Percentiles rank a stretch among this genome's conserved stretches.
Conservation (phyloP, 345 rosid genomes). For the Camelina hispida region DNA sequence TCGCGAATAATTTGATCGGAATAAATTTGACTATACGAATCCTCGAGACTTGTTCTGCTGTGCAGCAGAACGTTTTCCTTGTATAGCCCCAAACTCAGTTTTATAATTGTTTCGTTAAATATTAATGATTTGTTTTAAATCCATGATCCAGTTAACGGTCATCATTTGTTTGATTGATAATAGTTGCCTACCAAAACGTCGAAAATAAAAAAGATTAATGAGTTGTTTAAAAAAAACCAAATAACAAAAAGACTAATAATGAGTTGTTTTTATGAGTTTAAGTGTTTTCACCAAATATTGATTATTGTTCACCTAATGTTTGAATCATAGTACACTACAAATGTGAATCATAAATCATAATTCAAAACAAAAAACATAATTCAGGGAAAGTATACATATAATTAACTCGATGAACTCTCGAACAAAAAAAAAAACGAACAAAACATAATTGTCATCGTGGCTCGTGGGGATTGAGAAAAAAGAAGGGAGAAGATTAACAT, state of each 20-base stretch:
- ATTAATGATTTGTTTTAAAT: not conserved
- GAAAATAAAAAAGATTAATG: too few relatives aligned
- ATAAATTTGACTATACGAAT: conserved; percentile 45
- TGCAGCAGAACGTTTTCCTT: conserved; percentile 2
- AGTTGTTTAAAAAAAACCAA: too few relatives aligned
- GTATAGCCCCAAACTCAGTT: not conserved
- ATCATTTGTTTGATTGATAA: too few relatives aligned
- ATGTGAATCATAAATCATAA: not conserved
- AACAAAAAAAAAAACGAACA: conserved; percentile 30
- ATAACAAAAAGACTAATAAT: too few relatives aligned
- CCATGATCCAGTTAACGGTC: not conserved
- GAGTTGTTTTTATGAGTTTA: too few relatives aligned
- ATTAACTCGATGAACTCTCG: not conserved
- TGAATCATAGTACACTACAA: not conserved
- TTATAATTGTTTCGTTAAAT: not conserved
- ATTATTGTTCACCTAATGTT: not conserved
- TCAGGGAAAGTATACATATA: not conserved
- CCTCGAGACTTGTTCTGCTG: conserved; percentile 25
- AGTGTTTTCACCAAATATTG: too few relatives aligned
- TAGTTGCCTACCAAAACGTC: too few relatives aligned
- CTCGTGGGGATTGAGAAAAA: conserved; percentile 24
- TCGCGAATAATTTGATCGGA: conserved; percentile 40
- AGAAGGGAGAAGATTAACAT: conserved; percentile 34
- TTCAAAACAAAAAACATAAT: not conserved
- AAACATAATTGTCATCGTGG: conserved; percentile 39